Base-by-base conservation (phyloP, 345 rosid genomes). In the Bruguiera parviflora region DNA sequence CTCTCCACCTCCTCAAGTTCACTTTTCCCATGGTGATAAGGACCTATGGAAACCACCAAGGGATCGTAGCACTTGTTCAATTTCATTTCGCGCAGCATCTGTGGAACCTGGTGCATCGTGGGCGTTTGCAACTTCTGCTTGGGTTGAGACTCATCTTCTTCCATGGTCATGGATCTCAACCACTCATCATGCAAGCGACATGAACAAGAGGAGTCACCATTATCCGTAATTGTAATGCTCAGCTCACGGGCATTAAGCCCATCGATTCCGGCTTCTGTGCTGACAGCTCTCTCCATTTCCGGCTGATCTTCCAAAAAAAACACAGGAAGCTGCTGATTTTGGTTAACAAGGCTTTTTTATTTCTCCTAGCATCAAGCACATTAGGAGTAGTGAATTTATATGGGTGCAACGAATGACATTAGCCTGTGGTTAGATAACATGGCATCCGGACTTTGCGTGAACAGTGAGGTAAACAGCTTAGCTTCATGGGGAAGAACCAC, bases 11-110 rank as follows among this genome's bases (percentile, higher is more conserved):
- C 58, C 53, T 8, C n/a, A n/a, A 69, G 73, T 1, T 60, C 58
- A 5, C 9, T 55, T n/a, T 69, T 49, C 22, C 58, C 32, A 1
- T 69, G 73, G 55, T 69, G 73, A 39, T 59, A 59, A 53, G 66
- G 73, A 39, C 66, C 51, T 5, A 69, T 43, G 52, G 60, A 69
- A 32, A 46, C 58, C 25, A 69, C 24, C 7, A 29, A 11, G 58
- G 66, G 73, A 29, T 43, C 32, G 20, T 28, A 29, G 13, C 59
- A 60, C 19, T n/a, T 5, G 61, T 16, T 58, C 1, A 22, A 35
- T 37, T 56, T 8, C 24, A 28, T 35, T 6, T 67, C 21, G 6
- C 49, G 24, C 15, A 67, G 53, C 51, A 25, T 55, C 49, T 9
- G 28, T 10, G 63, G 63, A 13, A 67, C 62, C 53, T 57, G 24